Percentiles rank a stretch among this genome's conserved stretches.
Evolutionary conservation across 345 rosid genomes (phyloP).

Genomic region (Gossypium arboreum): DNA sequence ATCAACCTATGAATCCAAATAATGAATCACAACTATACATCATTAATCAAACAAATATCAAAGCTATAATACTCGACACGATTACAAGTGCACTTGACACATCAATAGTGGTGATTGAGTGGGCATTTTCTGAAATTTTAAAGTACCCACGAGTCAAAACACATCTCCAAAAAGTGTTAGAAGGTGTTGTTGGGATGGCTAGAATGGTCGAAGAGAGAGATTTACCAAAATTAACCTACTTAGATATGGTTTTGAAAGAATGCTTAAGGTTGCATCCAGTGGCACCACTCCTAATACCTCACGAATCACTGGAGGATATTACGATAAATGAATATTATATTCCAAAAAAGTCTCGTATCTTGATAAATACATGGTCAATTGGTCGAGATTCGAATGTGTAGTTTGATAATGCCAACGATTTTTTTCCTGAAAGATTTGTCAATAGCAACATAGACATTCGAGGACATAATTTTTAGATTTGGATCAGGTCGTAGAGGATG

Average conservation of each 20-base stretch:
- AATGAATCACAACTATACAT: neutral
- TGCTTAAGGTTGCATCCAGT: constrained; percentile 12
- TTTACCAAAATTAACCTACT: constrained; percentile 4
- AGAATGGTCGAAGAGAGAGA: constrained; percentile 22
- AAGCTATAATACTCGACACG: constrained; percentile 28
- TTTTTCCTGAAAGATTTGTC: neutral
- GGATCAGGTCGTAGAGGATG: constrained; percentile 11
- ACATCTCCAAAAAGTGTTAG: constrained; percentile 21
- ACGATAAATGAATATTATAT: constrained; percentile 15
- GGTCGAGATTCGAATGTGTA: constrained; percentile 16
- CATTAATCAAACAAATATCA: constrained; percentile 18
- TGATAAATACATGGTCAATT: constrained; percentile 21
- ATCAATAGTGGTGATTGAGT: constrained; percentile 13
- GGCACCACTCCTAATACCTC: constrained; percentile 16
- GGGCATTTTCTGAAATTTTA: constrained; percentile 31
- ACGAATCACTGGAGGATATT: constrained; percentile 14
- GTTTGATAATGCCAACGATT: neutral
- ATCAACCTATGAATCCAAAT: neutral
- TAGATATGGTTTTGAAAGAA: constrained; percentile 15
- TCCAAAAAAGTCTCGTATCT: constrained; percentile 14
- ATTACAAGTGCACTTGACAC: constrained; percentile 21
- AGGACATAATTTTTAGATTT: neutral
- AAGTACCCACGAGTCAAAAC: constrained; percentile 11
- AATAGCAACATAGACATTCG: neutral
- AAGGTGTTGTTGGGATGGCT: constrained; percentile 20